Percentiles rank a stretch among this genome's conserved stretches.
Evolutionary conservation across 2,329 filamentous ascomycete species (phyloP).

Genomic region (Colletotrichum viniferum): DNA sequence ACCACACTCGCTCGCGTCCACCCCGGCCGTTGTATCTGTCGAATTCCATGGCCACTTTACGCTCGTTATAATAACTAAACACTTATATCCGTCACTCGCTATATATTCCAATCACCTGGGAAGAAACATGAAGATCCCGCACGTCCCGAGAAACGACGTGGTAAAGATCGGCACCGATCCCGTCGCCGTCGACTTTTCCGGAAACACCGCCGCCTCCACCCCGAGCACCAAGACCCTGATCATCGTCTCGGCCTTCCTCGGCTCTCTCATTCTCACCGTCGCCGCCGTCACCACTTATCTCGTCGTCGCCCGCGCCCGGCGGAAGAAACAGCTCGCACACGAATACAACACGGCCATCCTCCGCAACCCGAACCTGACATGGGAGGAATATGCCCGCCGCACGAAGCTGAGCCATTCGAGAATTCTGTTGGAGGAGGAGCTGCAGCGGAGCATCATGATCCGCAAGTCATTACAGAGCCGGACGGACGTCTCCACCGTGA

Average conservation of each 20-base stretch:
- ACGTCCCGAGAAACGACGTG: not conserved
- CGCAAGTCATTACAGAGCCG: slow-evolving; percentile 12
- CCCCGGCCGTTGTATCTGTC: not conserved
- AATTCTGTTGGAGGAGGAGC: slow-evolving; percentile 8
- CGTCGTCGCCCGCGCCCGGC: not conserved
- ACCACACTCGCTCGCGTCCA: not conserved
- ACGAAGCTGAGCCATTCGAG: slow-evolving; percentile 6
- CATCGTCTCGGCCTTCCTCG: slow-evolving; percentile 4
- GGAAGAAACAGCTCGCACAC: not conserved
- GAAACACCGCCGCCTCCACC: not conserved
- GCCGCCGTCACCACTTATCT: not conserved
- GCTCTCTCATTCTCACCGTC: not conserved
- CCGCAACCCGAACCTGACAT: slow-evolving; percentile 8
- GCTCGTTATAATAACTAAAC: not conserved
- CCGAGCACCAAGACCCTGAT: not conserved
- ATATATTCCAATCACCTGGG: not conserved
- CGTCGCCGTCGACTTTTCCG: slow-evolving; percentile 3
- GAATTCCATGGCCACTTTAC: slow-evolving; percentile 2
- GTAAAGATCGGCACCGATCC: slow-evolving; percentile 3
- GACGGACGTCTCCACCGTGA: not conserved
- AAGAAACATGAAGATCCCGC: slow-evolving; percentile 1
- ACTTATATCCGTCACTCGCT: not conserved
- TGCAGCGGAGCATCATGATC: slow-evolving; percentile 5
- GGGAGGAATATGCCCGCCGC: slow-evolving; percentile 5
- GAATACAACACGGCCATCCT: slow-evolving; percentile 1